Percentiles rank a stretch among this genome's conserved stretches.
Conservation (phyloP, 2,329 filamentous ascomycete species). For the Penicillium sp. region DNA sequence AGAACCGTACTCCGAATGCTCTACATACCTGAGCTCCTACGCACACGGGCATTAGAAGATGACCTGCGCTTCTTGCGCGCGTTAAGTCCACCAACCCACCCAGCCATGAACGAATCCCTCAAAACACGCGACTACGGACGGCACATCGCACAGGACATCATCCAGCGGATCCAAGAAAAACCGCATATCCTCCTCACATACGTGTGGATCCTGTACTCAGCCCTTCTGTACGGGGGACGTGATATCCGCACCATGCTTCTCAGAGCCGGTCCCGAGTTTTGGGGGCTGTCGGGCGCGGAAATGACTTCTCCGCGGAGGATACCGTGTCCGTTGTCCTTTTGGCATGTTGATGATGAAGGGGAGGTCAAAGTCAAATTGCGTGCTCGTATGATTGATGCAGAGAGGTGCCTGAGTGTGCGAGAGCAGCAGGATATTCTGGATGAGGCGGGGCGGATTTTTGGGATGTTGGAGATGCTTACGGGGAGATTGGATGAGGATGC, state of each 20-base stretch:
- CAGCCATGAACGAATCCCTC: not conserved
- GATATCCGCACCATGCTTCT: slow-evolving; percentile 10
- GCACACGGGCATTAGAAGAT: slow-evolving; percentile 6
- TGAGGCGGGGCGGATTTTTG: slow-evolving; percentile 11
- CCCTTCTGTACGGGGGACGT: slow-evolving; percentile 13
- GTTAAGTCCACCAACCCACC: not conserved
- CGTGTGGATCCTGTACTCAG: slow-evolving; percentile 18
- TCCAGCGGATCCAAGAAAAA: not conserved
- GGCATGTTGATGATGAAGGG: slow-evolving; percentile 11
- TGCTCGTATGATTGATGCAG: not conserved
- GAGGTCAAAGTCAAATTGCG: slow-evolving; percentile 9
- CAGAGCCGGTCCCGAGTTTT: slow-evolving; percentile 15
- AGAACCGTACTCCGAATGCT: slow-evolving; percentile 9
- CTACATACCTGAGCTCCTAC: slow-evolving; percentile 13
- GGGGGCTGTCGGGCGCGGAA: slow-evolving; percentile 14
- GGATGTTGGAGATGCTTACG: slow-evolving; percentile 7
- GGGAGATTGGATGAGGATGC: slow-evolving; percentile 11
- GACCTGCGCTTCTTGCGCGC: slow-evolving; percentile 11
- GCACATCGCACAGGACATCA: slow-evolving; percentile 2
- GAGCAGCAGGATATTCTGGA: slow-evolving; percentile 14
- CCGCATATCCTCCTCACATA: slow-evolving; percentile 16
- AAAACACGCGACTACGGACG: not conserved
- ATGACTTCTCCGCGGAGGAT: not conserved
- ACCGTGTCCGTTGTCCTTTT: slow-evolving; percentile 15
- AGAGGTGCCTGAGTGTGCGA: slow-evolving; percentile 5